Evolutionary conservation across 2,329 filamentous ascomycete genomes (phyloP), one percentile per base, ranked within the genome.

Genomic region (Diaporthe ampelina): DNA sequence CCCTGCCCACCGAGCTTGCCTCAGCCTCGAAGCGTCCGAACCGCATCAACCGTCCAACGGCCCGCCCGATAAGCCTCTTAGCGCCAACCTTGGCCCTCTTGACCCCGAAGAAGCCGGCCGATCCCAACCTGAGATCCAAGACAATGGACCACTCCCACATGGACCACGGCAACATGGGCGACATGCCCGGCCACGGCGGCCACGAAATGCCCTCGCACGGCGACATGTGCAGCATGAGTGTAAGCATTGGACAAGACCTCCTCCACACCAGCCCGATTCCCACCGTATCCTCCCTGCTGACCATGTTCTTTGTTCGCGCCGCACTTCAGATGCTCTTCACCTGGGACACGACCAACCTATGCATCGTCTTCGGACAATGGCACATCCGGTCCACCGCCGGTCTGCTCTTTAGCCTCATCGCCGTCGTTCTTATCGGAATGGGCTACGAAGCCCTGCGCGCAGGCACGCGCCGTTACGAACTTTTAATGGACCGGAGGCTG

Each of bases 351-450:
- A 91, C 89, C 73, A 94, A 98, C 85, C 94, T 99, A 77, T 99
- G 97, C 89, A 97, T 99, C 84, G 91, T 99, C 83, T 99, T 98
- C 88, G 90, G 89, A 79, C 91, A 92, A 84, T 99, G 97, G 97
- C 95, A 94, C 85, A 86, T 99, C 83, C 92, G 89, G 76, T 92
- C 92, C 76, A 92, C 92, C 4, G 80, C 90, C 70, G 93, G 93
- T 45, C 92, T 99, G 74, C 80, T 98, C 82, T 83, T 95, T 80
- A 98, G 96, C 37, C 92, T 99, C 75, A 79, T 97, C 78, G 94
- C 91, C 78, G 92, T 99, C 79, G 90, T 97, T 75, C 88, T 94
- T 75, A 88, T 99, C 77, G 94, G 93, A 45, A 94, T 95, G n/a
- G 95, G 95, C 77, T 99, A 98, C 87, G 97, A 99, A 85, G 94